Percentiles rank a stretch among this genome's conserved stretches.
These are phyloP conservation scores for Blakeslea trispora DNA, from an alignment of 371 early-diverging fungal genomes.

Conservation along the genomic window DNA sequence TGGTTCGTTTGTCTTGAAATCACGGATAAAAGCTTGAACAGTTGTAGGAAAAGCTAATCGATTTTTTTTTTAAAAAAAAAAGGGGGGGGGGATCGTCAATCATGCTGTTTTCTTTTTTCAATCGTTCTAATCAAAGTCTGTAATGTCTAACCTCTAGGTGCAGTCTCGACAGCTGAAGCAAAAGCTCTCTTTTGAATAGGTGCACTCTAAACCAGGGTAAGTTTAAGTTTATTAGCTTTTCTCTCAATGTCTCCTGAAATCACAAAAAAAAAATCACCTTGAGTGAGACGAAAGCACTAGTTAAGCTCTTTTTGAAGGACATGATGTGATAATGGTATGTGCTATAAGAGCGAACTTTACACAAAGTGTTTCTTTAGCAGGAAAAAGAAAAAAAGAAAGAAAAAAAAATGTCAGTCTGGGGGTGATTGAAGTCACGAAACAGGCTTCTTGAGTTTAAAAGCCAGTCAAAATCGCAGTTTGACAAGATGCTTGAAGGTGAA, in stretches of 20 bases:
- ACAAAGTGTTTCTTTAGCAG: not conserved
- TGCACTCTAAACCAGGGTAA: conserved; percentile 10
- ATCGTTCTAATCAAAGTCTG: not conserved
- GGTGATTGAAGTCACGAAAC: not conserved
- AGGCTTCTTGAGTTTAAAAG: no score
- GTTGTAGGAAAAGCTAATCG: conserved; percentile 17
- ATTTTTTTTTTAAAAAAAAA: not conserved
- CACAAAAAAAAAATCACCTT: conserved; percentile 9
- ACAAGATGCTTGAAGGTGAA: no score
- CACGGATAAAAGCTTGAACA: conserved; percentile 82
- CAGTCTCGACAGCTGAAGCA: conserved; percentile 27
- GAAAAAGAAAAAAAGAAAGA: not conserved
- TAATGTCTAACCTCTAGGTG: conserved; percentile 21
- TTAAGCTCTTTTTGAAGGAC: conserved; percentile 11
- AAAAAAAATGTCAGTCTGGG: not conserved
- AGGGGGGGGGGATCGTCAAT: no score
- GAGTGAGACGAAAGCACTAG: conserved; percentile 5
- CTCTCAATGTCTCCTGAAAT: not conserved
- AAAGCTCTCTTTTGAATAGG: conserved; percentile 29
- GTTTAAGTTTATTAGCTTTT: not conserved
- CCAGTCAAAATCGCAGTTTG: no score
- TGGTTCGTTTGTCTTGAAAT: conserved; percentile 77
- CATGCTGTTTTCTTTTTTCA: not conserved
- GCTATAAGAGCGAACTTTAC: not conserved
- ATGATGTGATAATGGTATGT: conserved; percentile 2